phyloP scores from a whole-genome alignment of 352 stramenopile species.

The Thalassiosira hispida region DNA sequence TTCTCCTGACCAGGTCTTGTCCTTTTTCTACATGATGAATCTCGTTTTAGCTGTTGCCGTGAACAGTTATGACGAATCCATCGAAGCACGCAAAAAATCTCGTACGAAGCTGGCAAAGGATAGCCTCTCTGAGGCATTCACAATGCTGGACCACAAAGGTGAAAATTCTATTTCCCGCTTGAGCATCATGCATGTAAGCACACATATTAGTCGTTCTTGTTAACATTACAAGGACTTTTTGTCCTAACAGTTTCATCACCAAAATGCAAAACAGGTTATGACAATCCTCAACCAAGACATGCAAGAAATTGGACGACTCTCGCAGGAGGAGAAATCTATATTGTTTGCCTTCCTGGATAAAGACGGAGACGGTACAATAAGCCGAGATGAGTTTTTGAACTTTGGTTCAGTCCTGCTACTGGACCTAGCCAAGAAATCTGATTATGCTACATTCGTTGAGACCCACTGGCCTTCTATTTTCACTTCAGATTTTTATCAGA shows the following conservation, averaged over 20 bases:
- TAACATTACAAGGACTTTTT: constrained; percentile 3
- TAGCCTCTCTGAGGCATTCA: constrained; percentile 65
- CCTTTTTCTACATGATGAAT: constrained; percentile 84
- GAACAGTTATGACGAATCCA: constrained; percentile 70
- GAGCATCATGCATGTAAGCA: constrained; percentile 63
- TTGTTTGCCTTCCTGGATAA: constrained; percentile 78
- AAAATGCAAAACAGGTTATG: constrained; percentile 17
- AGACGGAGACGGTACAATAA: constrained; percentile 52
- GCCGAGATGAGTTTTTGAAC: constrained; percentile 69
- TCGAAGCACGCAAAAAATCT: constrained; percentile 45
- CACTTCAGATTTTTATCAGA: constrained; percentile 52
- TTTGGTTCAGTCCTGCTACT: constrained; percentile 70
- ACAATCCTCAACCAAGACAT: constrained; percentile 79
- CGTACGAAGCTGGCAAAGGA: constrained; percentile 40
- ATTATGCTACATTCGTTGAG: constrained; percentile 69
- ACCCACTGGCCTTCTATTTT: constrained; percentile 60
- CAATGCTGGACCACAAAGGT: constrained; percentile 57
- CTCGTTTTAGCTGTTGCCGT: constrained; percentile 62
- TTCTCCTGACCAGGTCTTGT: too few relatives aligned
- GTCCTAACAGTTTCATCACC: constrained; percentile 27
- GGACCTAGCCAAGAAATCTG: constrained; percentile 53
- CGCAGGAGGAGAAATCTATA: constrained; percentile 52
- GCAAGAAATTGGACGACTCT: constrained; percentile 64
- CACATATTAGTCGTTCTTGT: not conserved
- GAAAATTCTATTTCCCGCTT: constrained; percentile 47